A percentile compares a stretch with the other conserved stretches of the same genome.
phyloP scores from a whole-genome alignment of 2,329 filamentous ascomycete genomes.

The Penicillium carneum region DNA sequence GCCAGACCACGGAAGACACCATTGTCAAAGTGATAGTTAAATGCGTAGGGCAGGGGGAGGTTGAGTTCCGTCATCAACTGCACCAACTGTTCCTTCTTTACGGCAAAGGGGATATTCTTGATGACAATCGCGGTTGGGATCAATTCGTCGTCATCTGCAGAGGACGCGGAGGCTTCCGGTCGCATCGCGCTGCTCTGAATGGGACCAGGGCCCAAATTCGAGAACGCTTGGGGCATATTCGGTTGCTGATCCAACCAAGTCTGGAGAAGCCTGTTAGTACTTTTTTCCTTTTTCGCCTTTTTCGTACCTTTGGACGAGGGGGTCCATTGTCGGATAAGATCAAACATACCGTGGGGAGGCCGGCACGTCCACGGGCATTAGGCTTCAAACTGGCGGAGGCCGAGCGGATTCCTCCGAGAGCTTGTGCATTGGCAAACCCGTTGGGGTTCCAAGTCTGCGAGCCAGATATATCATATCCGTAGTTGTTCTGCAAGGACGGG shows the following conservation, averaged over 20 bases:
- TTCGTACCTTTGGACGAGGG: not conserved
- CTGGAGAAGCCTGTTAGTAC: slow-evolving; percentile 48
- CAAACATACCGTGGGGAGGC: slow-evolving; percentile 75
- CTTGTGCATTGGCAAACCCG: slow-evolving; percentile 70
- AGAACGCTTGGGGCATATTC: slow-evolving; percentile 56
- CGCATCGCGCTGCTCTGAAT: slow-evolving; percentile 53
- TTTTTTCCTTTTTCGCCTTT: not conserved
- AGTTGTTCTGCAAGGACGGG: slow-evolving; percentile 65
- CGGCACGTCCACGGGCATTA: slow-evolving; percentile 62
- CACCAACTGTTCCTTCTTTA: slow-evolving; percentile 94
- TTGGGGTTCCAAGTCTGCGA: slow-evolving; percentile 82
- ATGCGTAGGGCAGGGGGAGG: slow-evolving; percentile 92
- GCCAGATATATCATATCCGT: slow-evolving; percentile 72
- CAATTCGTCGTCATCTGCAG: slow-evolving; percentile 73
- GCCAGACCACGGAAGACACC: slow-evolving; percentile 94
- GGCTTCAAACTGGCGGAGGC: slow-evolving; percentile 65
- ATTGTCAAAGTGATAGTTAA: slow-evolving; percentile 99
- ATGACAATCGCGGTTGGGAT: slow-evolving; percentile 99
- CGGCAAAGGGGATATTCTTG: slow-evolving; percentile 98
- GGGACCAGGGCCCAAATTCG: slow-evolving; percentile 53
- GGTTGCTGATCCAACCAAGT: slow-evolving; percentile 69
- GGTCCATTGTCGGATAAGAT: slow-evolving; percentile 1
- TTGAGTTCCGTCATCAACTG: slow-evolving; percentile 93
- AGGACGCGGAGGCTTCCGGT: slow-evolving; percentile 49
- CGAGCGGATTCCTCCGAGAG: slow-evolving; percentile 69